phyloP scores from a whole-genome alignment of 208 protist genomes.

The Porcisia hertigi region DNA sequence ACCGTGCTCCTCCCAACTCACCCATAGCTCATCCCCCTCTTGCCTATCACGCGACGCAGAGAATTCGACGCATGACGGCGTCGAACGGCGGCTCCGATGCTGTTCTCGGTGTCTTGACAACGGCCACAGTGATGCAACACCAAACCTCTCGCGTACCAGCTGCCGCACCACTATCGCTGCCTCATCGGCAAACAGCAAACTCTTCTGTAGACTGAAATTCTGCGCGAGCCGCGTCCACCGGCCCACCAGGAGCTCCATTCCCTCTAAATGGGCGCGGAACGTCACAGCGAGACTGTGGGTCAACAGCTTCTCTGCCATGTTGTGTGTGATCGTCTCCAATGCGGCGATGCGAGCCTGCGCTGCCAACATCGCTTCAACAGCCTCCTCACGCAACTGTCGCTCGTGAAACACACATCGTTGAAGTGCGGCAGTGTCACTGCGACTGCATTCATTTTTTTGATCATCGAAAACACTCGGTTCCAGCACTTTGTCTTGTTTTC shows the following conservation, averaged over 20 bases:
- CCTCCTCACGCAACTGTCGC: slow-evolving; percentile 17
- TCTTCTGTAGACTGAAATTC: slow-evolving; percentile 50
- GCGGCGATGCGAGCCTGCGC: slow-evolving; percentile 34
- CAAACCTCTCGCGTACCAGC: slow-evolving; percentile 33
- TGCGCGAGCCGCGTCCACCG: slow-evolving; percentile 28
- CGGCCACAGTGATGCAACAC: slow-evolving; percentile 12
- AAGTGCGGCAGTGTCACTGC: background rate
- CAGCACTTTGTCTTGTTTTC: background rate
- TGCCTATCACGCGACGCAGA: background rate
- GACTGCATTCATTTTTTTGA: background rate
- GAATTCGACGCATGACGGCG: background rate
- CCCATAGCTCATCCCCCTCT: slow-evolving; percentile 24
- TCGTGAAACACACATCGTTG: slow-evolving; percentile 5
- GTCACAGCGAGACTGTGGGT: slow-evolving; percentile 37
- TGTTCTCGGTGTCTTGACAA: background rate
- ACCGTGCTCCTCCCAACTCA: background rate
- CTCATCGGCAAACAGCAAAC: slow-evolving; percentile 59
- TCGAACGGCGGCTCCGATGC: background rate
- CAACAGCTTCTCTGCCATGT: slow-evolving; percentile 48
- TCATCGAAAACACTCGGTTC: background rate
- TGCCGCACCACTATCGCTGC: slow-evolving; percentile 42
- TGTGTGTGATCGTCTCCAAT: slow-evolving; percentile 52
- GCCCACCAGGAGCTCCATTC: slow-evolving; percentile 43
- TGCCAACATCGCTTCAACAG: slow-evolving; percentile 33
- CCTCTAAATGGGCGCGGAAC: slow-evolving; percentile 32